Evolutionary conservation across 2,329 filamentous ascomycete genomes (phyloP), one percentile per base, ranked within the genome.

Genomic region (Exophiala sp.): DNA sequence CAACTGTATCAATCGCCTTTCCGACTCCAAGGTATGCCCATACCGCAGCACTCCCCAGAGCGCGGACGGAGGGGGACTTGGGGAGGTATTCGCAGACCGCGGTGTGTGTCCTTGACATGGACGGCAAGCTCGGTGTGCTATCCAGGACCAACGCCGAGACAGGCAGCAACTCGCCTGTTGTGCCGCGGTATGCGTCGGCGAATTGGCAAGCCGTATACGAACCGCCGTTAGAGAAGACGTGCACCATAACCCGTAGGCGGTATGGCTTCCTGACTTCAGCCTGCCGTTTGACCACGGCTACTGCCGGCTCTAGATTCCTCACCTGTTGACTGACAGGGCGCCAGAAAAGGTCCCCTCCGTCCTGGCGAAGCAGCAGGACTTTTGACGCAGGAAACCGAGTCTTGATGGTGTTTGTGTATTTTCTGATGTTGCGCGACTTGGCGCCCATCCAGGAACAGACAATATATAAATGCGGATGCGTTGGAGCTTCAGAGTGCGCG

Each of bases 191-290:
- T 10, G 64, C 58, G 22, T 62, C 55, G 46, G 70, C 70, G 14
- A 75, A 58, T 30, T 66, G 64, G 24, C 62, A 62, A 14, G 73
- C 68, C 24, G 70, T 69, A 45, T 68, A 67, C 19, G 70, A 66
- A 40, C 76, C 77, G 46, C 76, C 76, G 55, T 79, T 78, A 32
- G 76, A 79, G 58, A 79, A 78, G 27, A 70, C 52, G 56, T 79
- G 76, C 10, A 75, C 59, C 2, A 78, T 65, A 13, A 78, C 63
- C 24, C 65, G 63, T 9, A 66, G 67, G 29, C 47, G 45, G 16
- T 52, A 14, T 16, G 35, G 41, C 29, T 44, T 22, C 58, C 62
- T 14, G 47, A 19, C 13, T 53, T 55, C 13, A 59, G 62, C 29
- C 10, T 67, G 50, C 1, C 63, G 64, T 21, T 64, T 65, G 38